These are phyloP conservation scores for Phytophthora meadii DNA, from an alignment of 352 stramenopile genomes.

Conservation along the genomic window DNA sequence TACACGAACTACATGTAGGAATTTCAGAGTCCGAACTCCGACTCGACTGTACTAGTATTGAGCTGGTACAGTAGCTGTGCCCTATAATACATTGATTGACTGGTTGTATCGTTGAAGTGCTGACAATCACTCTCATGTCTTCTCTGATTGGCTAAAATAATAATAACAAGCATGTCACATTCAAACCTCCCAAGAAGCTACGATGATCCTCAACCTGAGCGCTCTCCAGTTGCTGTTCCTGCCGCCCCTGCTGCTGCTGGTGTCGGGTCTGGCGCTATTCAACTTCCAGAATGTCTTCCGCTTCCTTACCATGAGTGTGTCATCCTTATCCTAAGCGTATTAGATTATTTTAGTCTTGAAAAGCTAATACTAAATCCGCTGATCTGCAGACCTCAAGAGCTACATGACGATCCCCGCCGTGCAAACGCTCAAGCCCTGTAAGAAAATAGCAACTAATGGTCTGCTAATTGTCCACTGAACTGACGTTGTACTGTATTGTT, in stretches of 20 bases:
- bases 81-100: no score
- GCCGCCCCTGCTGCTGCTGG: conserved; percentile 73
- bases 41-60: no score
- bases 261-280: conserved; percentile 73
- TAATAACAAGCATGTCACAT: not conserved
- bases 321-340: not conserved
- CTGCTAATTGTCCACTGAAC: conserved; percentile 1
- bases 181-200: conserved; percentile 7
- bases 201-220: conserved; percentile 56
- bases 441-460: not conserved
- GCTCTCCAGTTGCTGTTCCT: conserved; percentile 73
- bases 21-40: no score
- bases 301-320: conserved; percentile 67
- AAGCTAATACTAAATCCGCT: conserved; percentile 6
- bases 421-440: conserved; percentile 63
- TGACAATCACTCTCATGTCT: no score
- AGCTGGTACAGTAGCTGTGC: no score
- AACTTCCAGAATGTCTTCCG: conserved; percentile 84
- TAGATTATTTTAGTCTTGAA: not conserved
- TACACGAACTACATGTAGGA: no score
- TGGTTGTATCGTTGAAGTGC: no score
- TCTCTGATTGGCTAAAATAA: no score
- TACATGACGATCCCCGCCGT: conserved; percentile 79
- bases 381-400: conserved; percentile 53
- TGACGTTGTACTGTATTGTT: conserved; percentile 5